Base-by-base conservation (phyloP, 768 basidiomycete genomes). In the Tulasnella sp. region DNA sequence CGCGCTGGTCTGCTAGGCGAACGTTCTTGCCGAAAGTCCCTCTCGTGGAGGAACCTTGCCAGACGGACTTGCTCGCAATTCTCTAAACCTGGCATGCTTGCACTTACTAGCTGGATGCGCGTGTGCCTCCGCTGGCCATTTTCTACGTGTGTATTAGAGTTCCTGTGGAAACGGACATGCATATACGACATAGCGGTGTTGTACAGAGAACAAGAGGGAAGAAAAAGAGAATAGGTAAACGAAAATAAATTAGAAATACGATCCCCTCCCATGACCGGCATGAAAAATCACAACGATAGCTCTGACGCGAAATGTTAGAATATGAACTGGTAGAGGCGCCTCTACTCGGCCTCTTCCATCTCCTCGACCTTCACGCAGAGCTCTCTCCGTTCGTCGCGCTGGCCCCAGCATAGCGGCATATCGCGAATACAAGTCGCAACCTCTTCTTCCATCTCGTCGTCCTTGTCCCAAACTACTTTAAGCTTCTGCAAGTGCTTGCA, bases 381-480 rank as follows among this genome's bases (percentile, higher is more conserved):
- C 31, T 34, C 27, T 68, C 62, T 27, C 27, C 31, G 34, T 16
- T 68, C 62, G 16, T 34, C 34, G 27, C 27, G 14, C 62, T 12
- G 34, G 14, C 62, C 62, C 62, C 62, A 68, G 34, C 62, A 68
- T 31, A 68, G 34, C 62, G 9, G 62, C 62, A 68, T 27, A 34
- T 68, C 62, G 5, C 62, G 62, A 34, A 68, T 68, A 68, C 62
- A 68, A 4, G 31, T 34, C 31, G 62, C 62, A 27, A 68, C 27
- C n/a, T 68, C 62, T 16, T 68, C 62, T 31, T 68, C 62, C 62
- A 68, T 27, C 18, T 74, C 72, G 72, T 74, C 72, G 21, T 74
- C 72, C 19, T 74, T 46, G 38, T 74, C 72, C 72, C 72, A 74
- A 46, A 46, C 72, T 6, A 74, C 72, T 38, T 74, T 46, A 21